Evolutionary conservation across 345 rosid genomes (phyloP).

Genomic region (Rhodomyrtus tomentosa): DNA sequence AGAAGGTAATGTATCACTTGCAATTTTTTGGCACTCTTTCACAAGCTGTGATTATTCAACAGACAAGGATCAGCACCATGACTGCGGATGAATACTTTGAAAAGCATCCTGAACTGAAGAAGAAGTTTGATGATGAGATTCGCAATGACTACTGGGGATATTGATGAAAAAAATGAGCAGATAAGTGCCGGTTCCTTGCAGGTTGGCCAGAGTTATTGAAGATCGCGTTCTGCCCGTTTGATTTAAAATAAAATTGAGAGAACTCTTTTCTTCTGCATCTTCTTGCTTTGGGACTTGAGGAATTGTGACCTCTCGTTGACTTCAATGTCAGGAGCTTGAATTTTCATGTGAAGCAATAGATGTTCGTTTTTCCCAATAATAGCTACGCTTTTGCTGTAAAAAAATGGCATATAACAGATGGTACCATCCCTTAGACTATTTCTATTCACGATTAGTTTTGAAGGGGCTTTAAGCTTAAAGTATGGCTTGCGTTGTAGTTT

Average conservation of each 20-base stretch:
- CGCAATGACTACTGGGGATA: conserved; percentile 95
- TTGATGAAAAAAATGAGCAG: conserved; percentile 15
- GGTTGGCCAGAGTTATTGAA: neutral
- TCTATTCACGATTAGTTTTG: neutral
- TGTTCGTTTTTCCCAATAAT: neutral
- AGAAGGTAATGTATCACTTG: neutral
- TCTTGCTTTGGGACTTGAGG: neutral
- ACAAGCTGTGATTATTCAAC: conserved; percentile 4
- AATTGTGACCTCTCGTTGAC: neutral
- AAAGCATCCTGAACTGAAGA: conserved; percentile 90
- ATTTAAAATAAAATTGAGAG: neutral
- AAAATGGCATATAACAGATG: neutral
- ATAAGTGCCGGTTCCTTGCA: neutral
- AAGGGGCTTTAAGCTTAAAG: neutral
- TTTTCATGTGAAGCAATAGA: conserved; percentile 2
- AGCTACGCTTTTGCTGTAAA: neutral
- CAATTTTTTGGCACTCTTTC: neutral
- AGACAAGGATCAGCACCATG: conserved; percentile 97
- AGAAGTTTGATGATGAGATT: conserved; percentile 96
- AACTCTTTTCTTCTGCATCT: conserved; percentile 1
- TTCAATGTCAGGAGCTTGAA: neutral
- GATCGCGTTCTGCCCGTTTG: neutral
- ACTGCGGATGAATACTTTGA: conserved; percentile 94
- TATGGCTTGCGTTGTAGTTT: neutral
- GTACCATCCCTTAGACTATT: neutral